Evolutionary conservation across 75 land plant species (phyloP), one percentile per base, ranked within the genome.

Genomic region (Sequoia sempervirens): DNA sequence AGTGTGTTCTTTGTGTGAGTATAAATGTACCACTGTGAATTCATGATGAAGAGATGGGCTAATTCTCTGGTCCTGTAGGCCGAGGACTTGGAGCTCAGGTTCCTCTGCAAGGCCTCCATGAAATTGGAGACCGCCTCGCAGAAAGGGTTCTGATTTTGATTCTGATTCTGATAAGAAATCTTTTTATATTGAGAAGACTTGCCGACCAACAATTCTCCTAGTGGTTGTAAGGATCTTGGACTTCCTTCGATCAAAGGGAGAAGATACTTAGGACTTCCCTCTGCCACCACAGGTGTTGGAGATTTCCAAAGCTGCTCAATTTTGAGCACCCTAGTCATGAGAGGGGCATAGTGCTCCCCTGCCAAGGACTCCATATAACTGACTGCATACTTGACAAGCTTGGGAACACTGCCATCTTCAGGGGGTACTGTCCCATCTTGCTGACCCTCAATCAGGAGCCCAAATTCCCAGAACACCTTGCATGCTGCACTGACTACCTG

Each of bases 391-490:
- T 93, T 86, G 66, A 87, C 89, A 10, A 94, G 85, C 81, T 88
- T 90, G 13, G 88, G 82, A 23, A 92, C 94, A 13, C 90, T 82
- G 23, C 92, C 96, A 80, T 94, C 95, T n/a, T 45, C 58, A 5
- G 89, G 87, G 2, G 90, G 87, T 58, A 87, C 84, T 64, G 79
- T 13, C 5, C 91, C 89, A 30, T 46, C 93, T 18, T 86, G 80
- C 82, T 87, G 88, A 74, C 87, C 90, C 85, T 91, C 91, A n/a
- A 93, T 87, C 85, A 85, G 90, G 18, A 87, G 86, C 18, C 87
- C 91, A 53, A 91, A 87, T 14, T 91, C 95, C 92, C 92, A 91
- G 56, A 91, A 93, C n/a, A 89, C 93, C 58, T 82, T 85, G 81
- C 86, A 84, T 9, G 95, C 87, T 34, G 89, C 89, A 68, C 90